Percentiles rank a stretch among this genome's conserved stretches.
phyloP scores from a whole-genome alignment of 2,329 filamentous ascomycete species.

The Fusarium sp. region DNA sequence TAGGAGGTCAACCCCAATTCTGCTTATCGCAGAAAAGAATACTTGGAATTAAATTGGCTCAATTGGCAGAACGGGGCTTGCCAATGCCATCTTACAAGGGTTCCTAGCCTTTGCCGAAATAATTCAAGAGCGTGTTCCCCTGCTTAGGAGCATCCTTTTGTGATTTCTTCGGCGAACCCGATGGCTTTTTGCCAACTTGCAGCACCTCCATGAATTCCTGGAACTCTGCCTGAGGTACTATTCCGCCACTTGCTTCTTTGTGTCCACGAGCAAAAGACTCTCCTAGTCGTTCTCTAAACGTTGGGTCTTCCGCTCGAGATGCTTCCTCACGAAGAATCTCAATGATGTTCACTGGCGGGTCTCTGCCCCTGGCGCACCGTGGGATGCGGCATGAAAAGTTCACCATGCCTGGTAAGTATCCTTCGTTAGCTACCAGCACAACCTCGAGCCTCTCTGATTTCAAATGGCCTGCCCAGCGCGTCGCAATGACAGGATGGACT shows the following conservation, averaged over 20 bases:
- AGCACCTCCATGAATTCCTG: constrained; percentile 71
- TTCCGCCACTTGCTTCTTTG: constrained; percentile 74
- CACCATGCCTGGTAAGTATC: constrained; percentile 70
- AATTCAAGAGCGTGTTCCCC: constrained; percentile 66
- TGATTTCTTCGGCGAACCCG: constrained; percentile 44
- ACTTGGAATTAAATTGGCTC: constrained; percentile 9
- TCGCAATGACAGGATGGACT: constrained; percentile 75
- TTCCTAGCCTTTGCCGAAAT: constrained; percentile 58
- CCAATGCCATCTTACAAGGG: not conserved
- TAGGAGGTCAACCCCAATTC: not conserved
- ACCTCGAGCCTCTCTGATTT: constrained; percentile 69
- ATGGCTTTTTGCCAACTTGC: constrained; percentile 66
- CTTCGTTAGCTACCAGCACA: constrained; percentile 74
- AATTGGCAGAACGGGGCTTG: not conserved
- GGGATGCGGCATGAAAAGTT: constrained; percentile 76
- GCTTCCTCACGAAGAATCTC: constrained; percentile 65
- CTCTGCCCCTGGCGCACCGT: constrained; percentile 62
- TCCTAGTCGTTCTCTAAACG: constrained; percentile 62
- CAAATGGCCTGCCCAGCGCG: constrained; percentile 72
- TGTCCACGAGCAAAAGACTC: constrained; percentile 74
- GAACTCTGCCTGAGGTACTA: constrained; percentile 69
- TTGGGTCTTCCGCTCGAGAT: constrained; percentile 52
- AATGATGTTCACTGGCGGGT: constrained; percentile 72
- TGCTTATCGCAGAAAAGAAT: not conserved
- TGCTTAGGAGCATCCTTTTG: constrained; percentile 50